Conservation (phyloP, 2,329 filamentous ascomycete genomes). For the Diaporthe capsici region DNA sequence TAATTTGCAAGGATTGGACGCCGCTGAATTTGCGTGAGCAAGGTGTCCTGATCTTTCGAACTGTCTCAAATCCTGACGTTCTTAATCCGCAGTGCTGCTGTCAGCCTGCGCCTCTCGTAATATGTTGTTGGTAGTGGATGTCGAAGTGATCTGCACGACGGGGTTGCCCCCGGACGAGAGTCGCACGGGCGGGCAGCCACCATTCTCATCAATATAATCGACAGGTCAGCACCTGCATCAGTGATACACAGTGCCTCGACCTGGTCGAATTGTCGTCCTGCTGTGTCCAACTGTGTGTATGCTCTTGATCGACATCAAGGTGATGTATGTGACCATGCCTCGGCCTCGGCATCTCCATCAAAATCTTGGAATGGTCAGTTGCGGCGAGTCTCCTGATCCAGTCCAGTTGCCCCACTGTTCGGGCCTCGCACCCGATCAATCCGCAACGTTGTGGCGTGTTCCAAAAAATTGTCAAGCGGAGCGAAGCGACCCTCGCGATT, state of each 20-base stretch:
- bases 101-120: neutral
- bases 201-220: neutral
- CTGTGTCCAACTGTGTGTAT: neutral
- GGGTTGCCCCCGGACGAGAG: neutral
- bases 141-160: neutral
- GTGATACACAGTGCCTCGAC: neutral
- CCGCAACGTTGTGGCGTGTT: neutral
- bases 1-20: neutral
- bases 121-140: neutral
- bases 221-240: neutral
- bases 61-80: neutral
- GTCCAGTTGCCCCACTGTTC: neutral
- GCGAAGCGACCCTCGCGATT: neutral
- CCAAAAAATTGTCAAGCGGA: neutral
- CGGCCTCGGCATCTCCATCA: neutral
- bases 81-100: neutral
- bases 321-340: constrained; percentile 36
- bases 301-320: constrained; percentile 10
- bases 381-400: neutral
- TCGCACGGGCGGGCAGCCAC: neutral
- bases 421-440: constrained; percentile 1
- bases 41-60: neutral
- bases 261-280: neutral
- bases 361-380: constrained; percentile 15
- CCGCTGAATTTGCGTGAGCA: constrained; percentile 25